Percentiles rank a stretch among this genome's conserved stretches.
Evolutionary conservation across 2,329 filamentous ascomycete genomes (phyloP).

Genomic region (Exophiala viscosa): DNA sequence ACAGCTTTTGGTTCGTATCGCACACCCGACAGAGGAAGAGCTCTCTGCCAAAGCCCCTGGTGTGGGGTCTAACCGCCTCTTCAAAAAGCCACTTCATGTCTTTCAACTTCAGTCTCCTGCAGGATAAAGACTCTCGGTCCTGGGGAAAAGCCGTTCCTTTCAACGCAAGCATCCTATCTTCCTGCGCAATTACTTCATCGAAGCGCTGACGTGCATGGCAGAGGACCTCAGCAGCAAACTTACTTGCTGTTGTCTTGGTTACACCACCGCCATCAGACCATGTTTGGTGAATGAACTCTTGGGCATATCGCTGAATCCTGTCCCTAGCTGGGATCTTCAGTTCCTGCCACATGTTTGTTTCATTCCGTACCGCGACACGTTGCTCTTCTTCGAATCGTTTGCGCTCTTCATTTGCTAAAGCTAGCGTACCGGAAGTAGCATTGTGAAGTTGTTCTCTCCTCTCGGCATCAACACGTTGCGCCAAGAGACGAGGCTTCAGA

Average conservation of each 20-base stretch:
- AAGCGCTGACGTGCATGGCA: conserved; percentile 65
- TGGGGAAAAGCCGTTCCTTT: conserved; percentile 39
- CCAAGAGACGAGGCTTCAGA: conserved; percentile 63
- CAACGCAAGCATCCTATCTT: conserved; percentile 49
- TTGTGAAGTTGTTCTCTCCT: conserved; percentile 48
- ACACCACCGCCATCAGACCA: conserved; percentile 65
- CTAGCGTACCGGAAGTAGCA: background rate
- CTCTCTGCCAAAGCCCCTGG: conserved; percentile 64
- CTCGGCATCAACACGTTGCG: conserved; percentile 64
- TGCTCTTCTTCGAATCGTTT: conserved; percentile 47
- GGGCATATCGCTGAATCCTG: conserved; percentile 63
- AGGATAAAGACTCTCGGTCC: conserved; percentile 47
- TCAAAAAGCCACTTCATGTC: conserved; percentile 87
- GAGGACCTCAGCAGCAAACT: conserved; percentile 69
- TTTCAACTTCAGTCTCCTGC: conserved; percentile 65
- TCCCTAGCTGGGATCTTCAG: conserved; percentile 64
- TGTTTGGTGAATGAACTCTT: conserved; percentile 62
- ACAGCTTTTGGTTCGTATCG: conserved; percentile 61
- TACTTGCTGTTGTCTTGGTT: conserved; percentile 59
- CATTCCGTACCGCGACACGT: conserved; percentile 55
- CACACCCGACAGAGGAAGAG: conserved; percentile 73
- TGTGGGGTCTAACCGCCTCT: conserved; percentile 67
- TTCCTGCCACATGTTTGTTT: conserved; percentile 69
- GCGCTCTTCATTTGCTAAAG: conserved; percentile 45
- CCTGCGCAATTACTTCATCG: conserved; percentile 57